Percentiles rank a stretch among this genome's conserved stretches.
phyloP scores from a whole-genome alignment of 192 early-diverging fungal species.

The Pilobolus umbonatus region DNA sequence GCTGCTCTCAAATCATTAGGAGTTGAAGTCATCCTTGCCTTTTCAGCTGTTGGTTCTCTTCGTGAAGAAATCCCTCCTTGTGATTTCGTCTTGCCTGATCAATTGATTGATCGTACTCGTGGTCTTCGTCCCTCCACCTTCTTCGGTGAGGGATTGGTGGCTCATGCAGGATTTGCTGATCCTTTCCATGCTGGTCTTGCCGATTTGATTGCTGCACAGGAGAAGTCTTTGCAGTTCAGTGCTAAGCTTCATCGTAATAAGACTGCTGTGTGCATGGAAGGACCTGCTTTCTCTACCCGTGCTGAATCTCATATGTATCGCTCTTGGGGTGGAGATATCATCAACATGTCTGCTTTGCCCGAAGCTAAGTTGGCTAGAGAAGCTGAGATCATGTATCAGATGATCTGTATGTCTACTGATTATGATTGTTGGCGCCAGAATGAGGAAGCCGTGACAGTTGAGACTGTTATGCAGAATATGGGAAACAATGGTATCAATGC shows the following conservation, averaged over 20 bases:
- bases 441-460: conserved; percentile 81
- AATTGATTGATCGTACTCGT: conserved; percentile 98
- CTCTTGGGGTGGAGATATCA: conserved; percentile 84
- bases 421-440: conserved; percentile 88
- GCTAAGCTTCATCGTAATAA: conserved; percentile 67
- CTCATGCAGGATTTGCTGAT: conserved; percentile 91
- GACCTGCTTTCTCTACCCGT: conserved; percentile 95
- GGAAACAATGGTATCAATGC: conserved; percentile 81
- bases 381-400: conserved; percentile 97
- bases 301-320: conserved; percentile 98
- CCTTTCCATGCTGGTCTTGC: conserved; percentile 81
- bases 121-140: conserved; percentile 90
- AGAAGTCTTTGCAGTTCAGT: conserved; percentile 22
- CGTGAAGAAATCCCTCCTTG: conserved; percentile 89
- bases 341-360: conserved; percentile 98
- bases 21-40: conserved; percentile 89
- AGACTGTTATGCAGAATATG: conserved; percentile 85
- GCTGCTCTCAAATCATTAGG: conserved; percentile 94
- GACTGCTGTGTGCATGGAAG: conserved; percentile 97
- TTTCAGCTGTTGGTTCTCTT: conserved; percentile 95
- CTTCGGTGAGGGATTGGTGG: conserved; percentile 89
- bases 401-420: conserved; percentile 99
- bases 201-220: conserved; percentile 62
- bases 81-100: conserved; percentile 92
- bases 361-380: conserved; percentile 97